Evolutionary conservation across 371 early-diverging fungal species (phyloP).

Genomic region (Mortierella sp.): DNA sequence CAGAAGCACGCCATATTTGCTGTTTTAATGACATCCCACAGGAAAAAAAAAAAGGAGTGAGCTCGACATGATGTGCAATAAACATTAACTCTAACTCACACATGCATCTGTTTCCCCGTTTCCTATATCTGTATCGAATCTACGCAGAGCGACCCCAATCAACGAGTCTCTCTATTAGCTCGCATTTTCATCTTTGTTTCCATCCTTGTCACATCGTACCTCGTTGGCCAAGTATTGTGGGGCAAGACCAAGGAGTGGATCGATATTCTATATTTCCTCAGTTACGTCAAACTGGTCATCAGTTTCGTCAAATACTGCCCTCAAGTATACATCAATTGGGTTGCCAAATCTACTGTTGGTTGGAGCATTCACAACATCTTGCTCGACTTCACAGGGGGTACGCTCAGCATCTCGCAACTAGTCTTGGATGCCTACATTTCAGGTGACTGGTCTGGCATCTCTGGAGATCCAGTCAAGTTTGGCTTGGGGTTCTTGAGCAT

Average conservation of each 20-base stretch:
- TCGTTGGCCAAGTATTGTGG: not conserved
- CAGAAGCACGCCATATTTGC: conserved; percentile 2
- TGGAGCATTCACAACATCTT: conserved; percentile 95
- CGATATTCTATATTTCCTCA: conserved; percentile 81
- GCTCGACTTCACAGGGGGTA: conserved; percentile 92
- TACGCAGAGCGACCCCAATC: not conserved
- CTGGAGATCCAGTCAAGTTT: conserved; percentile 77
- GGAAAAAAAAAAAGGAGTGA: not conserved
- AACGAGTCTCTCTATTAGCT: not conserved
- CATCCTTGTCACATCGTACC: not conserved
- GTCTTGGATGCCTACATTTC: conserved; percentile 79
- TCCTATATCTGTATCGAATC: not conserved
- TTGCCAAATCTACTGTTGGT: conserved; percentile 86
- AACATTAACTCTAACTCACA: not conserved
- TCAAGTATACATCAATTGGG: conserved; percentile 85
- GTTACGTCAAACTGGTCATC: conserved; percentile 82
- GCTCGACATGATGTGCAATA: not conserved
- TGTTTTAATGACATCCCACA: not conserved
- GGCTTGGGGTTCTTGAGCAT: conserved; percentile 87
- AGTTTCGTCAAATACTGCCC: conserved; percentile 92
- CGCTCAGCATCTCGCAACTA: conserved; percentile 83
- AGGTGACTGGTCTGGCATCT: conserved; percentile 78
- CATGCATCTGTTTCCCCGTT: too few species aligned
- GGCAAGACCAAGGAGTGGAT: conserved; percentile 60
- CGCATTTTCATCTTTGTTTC: conserved; percentile 1